Evolutionary conservation across 1,284 basidiomycete genomes (phyloP).

Genomic region (Naganishia sp.): DNA sequence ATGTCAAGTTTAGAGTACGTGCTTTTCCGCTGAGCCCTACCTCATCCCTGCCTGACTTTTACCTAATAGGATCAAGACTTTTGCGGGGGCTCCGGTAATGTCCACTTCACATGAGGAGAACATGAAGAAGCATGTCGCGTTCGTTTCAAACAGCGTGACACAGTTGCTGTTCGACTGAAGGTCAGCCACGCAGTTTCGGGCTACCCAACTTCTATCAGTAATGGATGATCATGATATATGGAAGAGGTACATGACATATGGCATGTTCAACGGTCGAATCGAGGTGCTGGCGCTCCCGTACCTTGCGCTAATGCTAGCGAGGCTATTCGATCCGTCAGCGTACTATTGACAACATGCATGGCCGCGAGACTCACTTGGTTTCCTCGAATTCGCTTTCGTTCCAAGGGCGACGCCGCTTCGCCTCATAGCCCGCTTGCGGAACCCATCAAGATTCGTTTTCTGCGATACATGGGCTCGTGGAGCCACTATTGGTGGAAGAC

Average conservation of each 20-base stretch:
- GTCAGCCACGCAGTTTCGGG: no score
- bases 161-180: slow-evolving; percentile 5
- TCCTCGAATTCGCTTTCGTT: slow-evolving; percentile 14
- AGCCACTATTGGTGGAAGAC: slow-evolving; percentile 27
- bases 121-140: slow-evolving; percentile 12
- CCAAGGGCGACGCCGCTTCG: slow-evolving; percentile 27
- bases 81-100: neutral
- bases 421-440: slow-evolving; percentile 31
- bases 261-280: slow-evolving; percentile 14
- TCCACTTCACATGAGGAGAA: neutral
- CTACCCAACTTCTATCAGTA: neutral
- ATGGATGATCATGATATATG: neutral
- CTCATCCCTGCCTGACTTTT: neutral
- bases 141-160: slow-evolving; percentile 7
- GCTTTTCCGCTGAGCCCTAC: no score
- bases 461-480: slow-evolving; percentile 23
- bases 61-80: slow-evolving; percentile 10
- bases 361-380: slow-evolving; percentile 8
- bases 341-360: neutral
- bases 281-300: slow-evolving; percentile 16
- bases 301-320: slow-evolving; percentile 18
- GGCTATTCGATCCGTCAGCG: slow-evolving; percentile 1
- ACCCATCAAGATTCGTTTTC: slow-evolving; percentile 25
- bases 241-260: neutral
- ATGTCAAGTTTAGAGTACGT: slow-evolving; percentile 33